Percentiles rank a stretch among this genome's conserved stretches.
Evolutionary conservation across 1,284 basidiomycete genomes (phyloP).

Genomic region (Rhodotorula sp.): DNA sequence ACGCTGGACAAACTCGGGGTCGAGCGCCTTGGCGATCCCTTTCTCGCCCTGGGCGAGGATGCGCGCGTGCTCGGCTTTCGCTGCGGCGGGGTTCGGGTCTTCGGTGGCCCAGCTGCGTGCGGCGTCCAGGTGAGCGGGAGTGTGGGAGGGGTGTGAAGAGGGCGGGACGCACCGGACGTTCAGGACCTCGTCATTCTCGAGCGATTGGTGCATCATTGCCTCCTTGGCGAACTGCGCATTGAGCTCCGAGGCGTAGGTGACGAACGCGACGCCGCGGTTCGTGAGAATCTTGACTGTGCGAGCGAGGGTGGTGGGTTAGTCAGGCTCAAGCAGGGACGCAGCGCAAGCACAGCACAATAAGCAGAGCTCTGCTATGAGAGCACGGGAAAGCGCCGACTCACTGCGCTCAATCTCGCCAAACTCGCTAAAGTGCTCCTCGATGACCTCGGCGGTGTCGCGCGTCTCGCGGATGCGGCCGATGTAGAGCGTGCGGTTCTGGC

Average conservation of each 20-base stretch:
- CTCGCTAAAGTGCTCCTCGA: conserved; percentile 89
- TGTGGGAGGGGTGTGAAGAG: neutral
- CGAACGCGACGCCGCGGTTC: conserved; percentile 94
- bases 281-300: conserved; percentile 81
- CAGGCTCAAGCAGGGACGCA: too few species aligned
- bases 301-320: neutral
- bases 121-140: neutral
- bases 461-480: conserved; percentile 92
- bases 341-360: neutral
- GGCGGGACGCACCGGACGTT: conserved; percentile 70
- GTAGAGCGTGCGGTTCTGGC: conserved; percentile 92
- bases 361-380: too few species aligned
- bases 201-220: conserved; percentile 96
- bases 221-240: conserved; percentile 97
- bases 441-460: conserved; percentile 77
- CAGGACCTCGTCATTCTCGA: conserved; percentile 96
- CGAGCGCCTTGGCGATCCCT: conserved; percentile 69
- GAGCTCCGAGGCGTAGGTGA: conserved; percentile 85
- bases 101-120: conserved; percentile 78
- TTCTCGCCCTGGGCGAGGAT: conserved; percentile 78
- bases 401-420: conserved; percentile 95
- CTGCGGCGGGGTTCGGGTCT: conserved; percentile 88
- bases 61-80: conserved; percentile 76
- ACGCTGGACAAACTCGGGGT: conserved; percentile 84
- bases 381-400: conserved; percentile 61